These are phyloP conservation scores for Suillus cothurnatus DNA, from an alignment of 768 basidiomycete species.

Conservation along the genomic window DNA sequence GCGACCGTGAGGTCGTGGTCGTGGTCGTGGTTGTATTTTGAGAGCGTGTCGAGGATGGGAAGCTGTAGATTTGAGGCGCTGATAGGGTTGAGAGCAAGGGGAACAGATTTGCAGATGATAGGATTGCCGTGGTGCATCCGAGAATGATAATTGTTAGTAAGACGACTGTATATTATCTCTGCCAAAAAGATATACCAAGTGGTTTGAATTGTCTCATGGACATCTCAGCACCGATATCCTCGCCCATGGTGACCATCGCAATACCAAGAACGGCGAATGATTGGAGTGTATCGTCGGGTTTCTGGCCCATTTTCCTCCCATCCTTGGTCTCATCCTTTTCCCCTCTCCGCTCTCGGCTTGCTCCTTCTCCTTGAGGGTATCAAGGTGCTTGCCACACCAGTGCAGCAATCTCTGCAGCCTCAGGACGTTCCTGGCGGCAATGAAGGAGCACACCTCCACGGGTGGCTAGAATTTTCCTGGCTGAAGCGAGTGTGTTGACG, in stretches of 20 bases:
- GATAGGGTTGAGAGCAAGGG: constrained; percentile 92
- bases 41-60: constrained; percentile 92
- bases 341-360: constrained; percentile 32
- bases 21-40: constrained; percentile 99
- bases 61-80: constrained; percentile 96
- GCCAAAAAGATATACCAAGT: constrained; percentile 62
- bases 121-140: constrained; percentile 99
- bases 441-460: constrained; percentile 92
- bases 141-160: constrained; percentile 19
- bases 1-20: constrained; percentile 98
- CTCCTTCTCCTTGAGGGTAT: constrained; percentile 41
- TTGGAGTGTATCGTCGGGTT: constrained; percentile 72
- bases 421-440: constrained; percentile 94
- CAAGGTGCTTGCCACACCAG: constrained; percentile 90
- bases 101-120: constrained; percentile 86
- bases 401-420: constrained; percentile 94
- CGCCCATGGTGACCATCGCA: constrained; percentile 83
- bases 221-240: constrained; percentile 98
- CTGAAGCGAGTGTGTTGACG: too few species aligned
- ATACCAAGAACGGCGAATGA: constrained; percentile 93
- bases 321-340: constrained; percentile 40
- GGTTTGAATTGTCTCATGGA: constrained; percentile 95
- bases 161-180: not conserved
- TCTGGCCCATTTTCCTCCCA: constrained; percentile 55
- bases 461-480: too few species aligned